Evolutionary conservation across 805 yeast genomes (phyloP).

Genomic region (Maudiozyma barnettii): DNA sequence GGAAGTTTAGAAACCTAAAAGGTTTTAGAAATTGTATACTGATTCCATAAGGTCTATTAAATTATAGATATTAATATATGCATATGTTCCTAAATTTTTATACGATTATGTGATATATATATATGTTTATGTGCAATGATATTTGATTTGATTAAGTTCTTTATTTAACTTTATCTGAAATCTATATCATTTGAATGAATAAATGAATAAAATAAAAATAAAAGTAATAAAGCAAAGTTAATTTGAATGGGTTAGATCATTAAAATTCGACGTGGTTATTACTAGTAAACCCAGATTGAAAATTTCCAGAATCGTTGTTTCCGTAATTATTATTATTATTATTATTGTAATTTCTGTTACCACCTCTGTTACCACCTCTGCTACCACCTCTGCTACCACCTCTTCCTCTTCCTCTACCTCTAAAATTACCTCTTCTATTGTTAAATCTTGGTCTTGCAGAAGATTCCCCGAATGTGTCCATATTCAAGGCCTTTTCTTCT

Average conservation of each 20-base stretch:
- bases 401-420: slow-evolving; percentile 10
- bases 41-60: too few relatives aligned
- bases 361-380: slow-evolving; percentile 9
- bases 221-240: background rate
- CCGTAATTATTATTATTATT: slow-evolving; percentile 4
- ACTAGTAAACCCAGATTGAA: background rate
- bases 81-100: background rate
- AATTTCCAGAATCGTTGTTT: background rate
- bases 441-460: slow-evolving; percentile 37
- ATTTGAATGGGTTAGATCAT: background rate
- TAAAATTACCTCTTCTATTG: slow-evolving; percentile 22
- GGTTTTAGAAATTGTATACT: too few relatives aligned
- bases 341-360: slow-evolving; percentile 10
- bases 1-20: too few relatives aligned
- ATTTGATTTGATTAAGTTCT: background rate
- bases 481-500: slow-evolving; percentile 61
- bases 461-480: slow-evolving; percentile 78
- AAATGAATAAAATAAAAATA: too few relatives aligned
- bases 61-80: too few relatives aligned
- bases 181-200: too few relatives aligned
- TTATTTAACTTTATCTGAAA: background rate
- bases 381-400: slow-evolving; percentile 10
- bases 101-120: background rate
- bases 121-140: background rate
- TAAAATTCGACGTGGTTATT: slow-evolving; percentile 8